phyloP scores from a whole-genome alignment of 805 yeast species.

The Tetrapisispora pingtungensis region DNA sequence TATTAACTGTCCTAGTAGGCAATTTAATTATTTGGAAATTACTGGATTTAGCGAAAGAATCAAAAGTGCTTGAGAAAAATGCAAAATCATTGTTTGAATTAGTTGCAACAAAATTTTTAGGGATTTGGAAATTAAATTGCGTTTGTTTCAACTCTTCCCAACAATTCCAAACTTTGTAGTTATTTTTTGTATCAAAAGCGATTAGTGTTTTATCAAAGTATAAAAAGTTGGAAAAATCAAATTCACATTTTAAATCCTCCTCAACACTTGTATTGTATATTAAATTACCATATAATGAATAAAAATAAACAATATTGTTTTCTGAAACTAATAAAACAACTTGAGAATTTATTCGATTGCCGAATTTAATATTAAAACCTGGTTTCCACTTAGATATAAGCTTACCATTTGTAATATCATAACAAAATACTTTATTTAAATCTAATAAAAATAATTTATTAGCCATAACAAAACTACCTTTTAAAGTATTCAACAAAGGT shows the following conservation, averaged over 20 bases:
- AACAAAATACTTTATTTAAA: conserved; percentile 12
- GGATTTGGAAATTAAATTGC: conserved; percentile 16
- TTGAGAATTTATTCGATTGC: conserved; percentile 14
- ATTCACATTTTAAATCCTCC: conserved; percentile 6
- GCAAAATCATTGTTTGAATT: conserved; percentile 23
- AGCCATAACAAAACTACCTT: neutral
- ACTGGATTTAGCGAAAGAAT: conserved; percentile 13
- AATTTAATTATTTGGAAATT: conserved; percentile 18
- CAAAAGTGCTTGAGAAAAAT: conserved; percentile 21
- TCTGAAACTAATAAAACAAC: conserved; percentile 16
- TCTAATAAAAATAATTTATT: conserved; percentile 10
- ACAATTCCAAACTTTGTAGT: conserved; percentile 19
- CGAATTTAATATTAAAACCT: conserved; percentile 13
- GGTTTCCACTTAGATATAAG: conserved; percentile 8
- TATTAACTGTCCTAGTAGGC: conserved; percentile 27
- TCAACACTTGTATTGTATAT: conserved; percentile 17
- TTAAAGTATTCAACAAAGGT: neutral
- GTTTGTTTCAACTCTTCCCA: conserved; percentile 20
- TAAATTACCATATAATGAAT: conserved; percentile 22
- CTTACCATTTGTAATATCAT: conserved; percentile 10
- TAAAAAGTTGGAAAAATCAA: conserved; percentile 15
- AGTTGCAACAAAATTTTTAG: conserved; percentile 15
- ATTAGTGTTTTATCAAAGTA: conserved; percentile 12
- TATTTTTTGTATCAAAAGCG: conserved; percentile 14
- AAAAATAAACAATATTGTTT: conserved; percentile 15